Evolutionary conservation across 2,329 filamentous ascomycete genomes (phyloP), one percentile per base, ranked within the genome.

Genomic region (Claviceps africana): DNA sequence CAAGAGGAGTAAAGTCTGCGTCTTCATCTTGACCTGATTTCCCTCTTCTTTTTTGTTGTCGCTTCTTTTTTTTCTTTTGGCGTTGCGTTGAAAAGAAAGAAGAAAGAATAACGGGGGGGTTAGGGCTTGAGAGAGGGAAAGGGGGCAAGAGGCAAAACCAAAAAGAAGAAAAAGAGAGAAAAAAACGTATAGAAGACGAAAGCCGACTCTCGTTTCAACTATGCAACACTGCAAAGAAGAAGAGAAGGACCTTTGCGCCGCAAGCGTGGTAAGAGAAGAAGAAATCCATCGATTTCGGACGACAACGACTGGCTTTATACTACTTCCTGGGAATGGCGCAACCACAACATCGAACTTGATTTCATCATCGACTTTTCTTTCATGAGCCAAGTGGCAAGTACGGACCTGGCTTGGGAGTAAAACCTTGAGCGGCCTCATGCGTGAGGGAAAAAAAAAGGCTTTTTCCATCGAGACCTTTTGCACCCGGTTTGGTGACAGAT

Each of bases 11-110:
- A 51, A 5, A 28, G 17, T 19, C 22, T 39, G 30, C 17, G 33
- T 13, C 43, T 51, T 51, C 50, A 51, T 51, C 49, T 51, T 51
- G 42, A 33, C 5, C 13, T n/a, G 44, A 9, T 35, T 30, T n/a
- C 7, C 25, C 25, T 25, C 5, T 25, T 25, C 5, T 25, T 25
- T 25, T 7, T n/a, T 37, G n/a, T 37, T 37, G 3, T 5, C 5
- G 3, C 3, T 25, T 5, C 25, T 7, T n/a, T 37, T 37, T n/a
- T 37, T 37, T 1, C 17, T 5, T 37, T 17, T 15, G 6, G 17
- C 8, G 4, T n/a, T 25, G 21, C 9, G 4, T 3, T 17, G 22
- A 39, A 9, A 39, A 9, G 28, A 10, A 2, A 51, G 21, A 15
- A 8, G 31, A 8, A 30, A 46, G 21, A 28, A n/a, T n/a, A n/a